Conservation (phyloP, 352 stramenopile species). For the Phytophthora kernoviae region DNA sequence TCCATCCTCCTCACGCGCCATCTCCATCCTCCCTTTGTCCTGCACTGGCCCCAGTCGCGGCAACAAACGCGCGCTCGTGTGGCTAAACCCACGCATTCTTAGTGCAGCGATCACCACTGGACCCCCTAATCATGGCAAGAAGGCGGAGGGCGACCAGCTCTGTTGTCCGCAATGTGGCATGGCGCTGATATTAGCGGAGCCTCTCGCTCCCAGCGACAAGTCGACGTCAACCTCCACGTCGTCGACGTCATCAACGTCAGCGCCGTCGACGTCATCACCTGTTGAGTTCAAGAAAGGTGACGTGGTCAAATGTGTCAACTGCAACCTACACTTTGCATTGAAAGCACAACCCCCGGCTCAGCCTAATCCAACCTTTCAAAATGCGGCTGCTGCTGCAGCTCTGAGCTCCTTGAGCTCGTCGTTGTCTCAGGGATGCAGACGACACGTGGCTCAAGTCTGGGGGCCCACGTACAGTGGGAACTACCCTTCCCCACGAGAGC, state of each 20-base stretch:
- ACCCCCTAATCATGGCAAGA: conserved; percentile 23
- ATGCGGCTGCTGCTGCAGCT: conserved; percentile 63
- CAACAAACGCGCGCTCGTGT: neutral
- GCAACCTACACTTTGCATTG: conserved; percentile 76
- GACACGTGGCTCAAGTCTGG: conserved; percentile 43
- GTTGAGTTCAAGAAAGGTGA: conserved; percentile 74
- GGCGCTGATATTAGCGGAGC: conserved; percentile 50
- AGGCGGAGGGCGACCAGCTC: conserved; percentile 34
- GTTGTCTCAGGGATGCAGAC: conserved; percentile 52
- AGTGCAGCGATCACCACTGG: conserved; percentile 15
- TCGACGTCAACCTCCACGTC: conserved; percentile 30
- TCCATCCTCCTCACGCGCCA: conserved; percentile 9
- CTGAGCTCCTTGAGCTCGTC: conserved; percentile 74
- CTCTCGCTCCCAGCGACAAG: conserved; percentile 29
- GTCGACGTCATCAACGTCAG: conserved; percentile 12
- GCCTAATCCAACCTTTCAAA: conserved; percentile 53
- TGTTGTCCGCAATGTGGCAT: conserved; percentile 74
- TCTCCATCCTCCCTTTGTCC: conserved; percentile 13
- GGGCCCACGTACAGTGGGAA: conserved; percentile 32
- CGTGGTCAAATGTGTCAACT: conserved; percentile 75
- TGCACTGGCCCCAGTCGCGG: neutral
- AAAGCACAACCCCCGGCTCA: conserved; percentile 42
- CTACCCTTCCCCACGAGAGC: conserved; percentile 20
- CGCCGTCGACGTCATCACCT: conserved; percentile 10
- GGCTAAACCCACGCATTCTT: conserved; percentile 1